Conservation (phyloP, 805 yeast species). For the Maudiozyma pseudohumilis region DNA sequence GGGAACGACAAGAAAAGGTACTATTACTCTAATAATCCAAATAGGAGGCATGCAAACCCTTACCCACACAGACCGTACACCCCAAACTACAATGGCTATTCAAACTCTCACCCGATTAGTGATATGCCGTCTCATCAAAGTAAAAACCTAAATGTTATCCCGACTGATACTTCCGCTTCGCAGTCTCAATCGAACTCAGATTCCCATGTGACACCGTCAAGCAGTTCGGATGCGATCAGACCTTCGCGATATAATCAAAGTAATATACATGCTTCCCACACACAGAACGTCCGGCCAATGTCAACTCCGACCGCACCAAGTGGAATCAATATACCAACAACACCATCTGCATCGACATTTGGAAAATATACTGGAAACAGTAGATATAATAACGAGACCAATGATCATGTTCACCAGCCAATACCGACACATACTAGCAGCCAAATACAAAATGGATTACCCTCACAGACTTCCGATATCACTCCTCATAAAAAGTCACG, state of each 20-base stretch:
- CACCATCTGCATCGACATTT: neutral
- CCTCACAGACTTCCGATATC: neutral
- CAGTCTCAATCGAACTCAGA: neutral
- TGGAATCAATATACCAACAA: neutral
- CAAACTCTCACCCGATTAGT: neutral
- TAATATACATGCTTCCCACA: too few species aligned
- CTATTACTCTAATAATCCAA: conserved; percentile 22
- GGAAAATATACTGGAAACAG: conserved; percentile 11
- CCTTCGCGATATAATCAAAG: conserved; percentile 26
- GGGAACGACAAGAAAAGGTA: conserved; percentile 24
- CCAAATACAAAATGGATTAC: neutral
- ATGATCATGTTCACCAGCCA: neutral
- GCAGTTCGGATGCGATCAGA: conserved; percentile 6
- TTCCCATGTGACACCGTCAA: neutral
- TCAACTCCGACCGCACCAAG: neutral
- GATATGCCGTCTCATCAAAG: too few species aligned
- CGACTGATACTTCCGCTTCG: too few species aligned
- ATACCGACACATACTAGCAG: neutral
- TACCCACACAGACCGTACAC: conserved; percentile 11
- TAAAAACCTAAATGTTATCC: too few species aligned
- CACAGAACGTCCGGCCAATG: too few species aligned
- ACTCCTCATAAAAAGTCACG: conserved; percentile 5
- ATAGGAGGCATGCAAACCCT: conserved; percentile 16
- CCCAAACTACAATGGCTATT: conserved; percentile 1
- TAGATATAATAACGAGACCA: conserved; percentile 20